Percentiles rank a stretch among this genome's conserved stretches.
Evolutionary conservation across 2,329 filamentous ascomycete species (phyloP).

Genomic region (Fusarium sp.): DNA sequence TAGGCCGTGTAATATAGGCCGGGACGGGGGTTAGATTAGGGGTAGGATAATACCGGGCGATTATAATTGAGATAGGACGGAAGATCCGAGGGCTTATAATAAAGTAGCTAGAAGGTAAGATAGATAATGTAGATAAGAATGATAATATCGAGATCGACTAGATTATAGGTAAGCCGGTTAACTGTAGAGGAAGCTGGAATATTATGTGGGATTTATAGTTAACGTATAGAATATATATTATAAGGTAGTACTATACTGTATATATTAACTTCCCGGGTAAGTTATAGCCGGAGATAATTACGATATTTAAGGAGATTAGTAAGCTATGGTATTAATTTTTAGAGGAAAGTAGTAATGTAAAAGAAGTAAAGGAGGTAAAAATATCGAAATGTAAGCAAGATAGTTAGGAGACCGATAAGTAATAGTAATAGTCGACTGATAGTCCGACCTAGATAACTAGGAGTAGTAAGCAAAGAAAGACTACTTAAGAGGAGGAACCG

Average conservation of each 20-base stretch:
- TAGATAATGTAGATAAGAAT: background rate
- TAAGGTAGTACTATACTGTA: background rate
- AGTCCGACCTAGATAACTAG: background rate
- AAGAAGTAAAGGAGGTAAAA: background rate
- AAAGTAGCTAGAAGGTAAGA: background rate
- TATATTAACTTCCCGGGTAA: background rate
- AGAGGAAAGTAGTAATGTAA: background rate
- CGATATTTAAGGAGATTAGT: background rate
- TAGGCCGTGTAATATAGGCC: background rate
- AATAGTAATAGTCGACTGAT: background rate
- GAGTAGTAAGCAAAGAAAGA: background rate
- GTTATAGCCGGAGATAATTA: background rate
- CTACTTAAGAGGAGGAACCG: background rate
- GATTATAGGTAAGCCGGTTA: background rate
- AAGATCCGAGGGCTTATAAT: background rate
- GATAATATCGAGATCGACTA: background rate
- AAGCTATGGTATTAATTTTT: background rate
- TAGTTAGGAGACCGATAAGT: background rate
- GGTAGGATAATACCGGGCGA: background rate
- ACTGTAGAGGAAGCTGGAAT: slow-evolving; percentile 3
- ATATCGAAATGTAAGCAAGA: background rate
- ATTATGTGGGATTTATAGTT: background rate
- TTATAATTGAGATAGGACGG: background rate
- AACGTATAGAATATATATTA: background rate
- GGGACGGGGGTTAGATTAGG: background rate